Base-by-base conservation (phyloP, 2,329 filamentous ascomycete species). In the Colletotrichum camelliae region DNA sequence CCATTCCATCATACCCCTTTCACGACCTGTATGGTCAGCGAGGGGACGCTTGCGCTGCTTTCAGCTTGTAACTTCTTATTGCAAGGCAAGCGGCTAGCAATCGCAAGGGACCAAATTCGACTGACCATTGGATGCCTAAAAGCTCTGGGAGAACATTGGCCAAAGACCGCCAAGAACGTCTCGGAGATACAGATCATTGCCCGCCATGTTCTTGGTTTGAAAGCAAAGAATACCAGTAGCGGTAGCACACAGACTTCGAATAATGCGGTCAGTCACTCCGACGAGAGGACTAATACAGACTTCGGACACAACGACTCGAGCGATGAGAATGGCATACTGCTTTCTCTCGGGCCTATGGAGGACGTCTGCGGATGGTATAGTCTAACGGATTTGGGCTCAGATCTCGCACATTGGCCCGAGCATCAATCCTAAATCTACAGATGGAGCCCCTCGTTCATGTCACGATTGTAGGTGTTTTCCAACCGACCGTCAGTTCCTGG, bases 91-190 rank as follows among this genome's bases (percentile, higher is more conserved):
- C 80, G 84, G 18, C 76, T 86, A 7, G 77, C 80, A 1, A 79
- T 84, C 2, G 84, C 84, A n/a, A 79, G 86, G 72, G 82, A 85
- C 29, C 85, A 87, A 77, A 85, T 87, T 27, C 82, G 85, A 7
- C 81, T 87, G 79, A 84, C 78, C 6, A 83, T 87, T n/a, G 86
- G 85, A 1, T 87, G 83, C 71, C 80, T 87, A 10, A 83, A 82
- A 75, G 77, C 79, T 5, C 48, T 87, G 61, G 85, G 80, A 2
- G 79, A 81, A 8, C n/a, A 84, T 3, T 87, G 86, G 86, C 81
- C 85, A 0, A 78, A 83, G 37, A 82, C 81, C 7, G 80, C 81
- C 1, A 82, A 79, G 66, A 86, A 84, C 74, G 81, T 87, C 1
- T 72, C 79, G 16, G 85, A 87, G 77, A 82, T 87, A 3, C 85